Evolutionary conservation across 176 grass and related monocot genomes (phyloP).

Genomic region (Dendrocalamus sinicus): DNA sequence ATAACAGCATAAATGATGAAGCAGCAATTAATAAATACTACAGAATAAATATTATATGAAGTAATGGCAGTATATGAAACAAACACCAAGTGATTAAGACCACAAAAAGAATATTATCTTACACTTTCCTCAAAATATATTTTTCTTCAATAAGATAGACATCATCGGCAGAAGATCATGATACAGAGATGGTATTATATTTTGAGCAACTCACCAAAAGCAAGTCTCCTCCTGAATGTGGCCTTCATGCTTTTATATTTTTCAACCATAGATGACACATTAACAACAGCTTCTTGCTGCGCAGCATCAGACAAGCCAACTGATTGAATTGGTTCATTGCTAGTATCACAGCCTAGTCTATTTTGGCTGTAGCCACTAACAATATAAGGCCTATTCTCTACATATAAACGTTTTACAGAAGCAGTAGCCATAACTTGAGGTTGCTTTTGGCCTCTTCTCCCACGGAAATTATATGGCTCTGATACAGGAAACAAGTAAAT

Average conservation of each 20-base stretch:
- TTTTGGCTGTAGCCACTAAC: slow-evolving; percentile 86
- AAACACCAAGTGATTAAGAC: not conserved
- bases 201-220: slow-evolving; percentile 71
- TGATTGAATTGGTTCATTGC: slow-evolving; percentile 61
- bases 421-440: slow-evolving; percentile 87
- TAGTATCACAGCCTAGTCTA: slow-evolving; percentile 52
- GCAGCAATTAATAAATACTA: slow-evolving; percentile 14
- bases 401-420: slow-evolving; percentile 87
- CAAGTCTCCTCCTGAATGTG: slow-evolving; percentile 85
- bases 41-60: slow-evolving; percentile 17
- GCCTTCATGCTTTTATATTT: slow-evolving; percentile 90
- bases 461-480: slow-evolving; percentile 85
- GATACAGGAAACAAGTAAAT: slow-evolving; percentile 40
- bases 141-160: slow-evolving; percentile 14
- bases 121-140: not conserved
- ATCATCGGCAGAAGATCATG: slow-evolving; percentile 19
- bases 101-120: slow-evolving; percentile 18
- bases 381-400: slow-evolving; percentile 90
- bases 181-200: slow-evolving; percentile 18
- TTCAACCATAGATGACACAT: slow-evolving; percentile 85
- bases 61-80: slow-evolving; percentile 1
- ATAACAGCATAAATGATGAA: slow-evolving; percentile 17
- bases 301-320: slow-evolving; percentile 56
- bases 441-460: slow-evolving; percentile 95
- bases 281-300: slow-evolving; percentile 61